Evolutionary conservation across 2,329 filamentous ascomycete genomes (phyloP).

Genomic region (Nemania sp.): DNA sequence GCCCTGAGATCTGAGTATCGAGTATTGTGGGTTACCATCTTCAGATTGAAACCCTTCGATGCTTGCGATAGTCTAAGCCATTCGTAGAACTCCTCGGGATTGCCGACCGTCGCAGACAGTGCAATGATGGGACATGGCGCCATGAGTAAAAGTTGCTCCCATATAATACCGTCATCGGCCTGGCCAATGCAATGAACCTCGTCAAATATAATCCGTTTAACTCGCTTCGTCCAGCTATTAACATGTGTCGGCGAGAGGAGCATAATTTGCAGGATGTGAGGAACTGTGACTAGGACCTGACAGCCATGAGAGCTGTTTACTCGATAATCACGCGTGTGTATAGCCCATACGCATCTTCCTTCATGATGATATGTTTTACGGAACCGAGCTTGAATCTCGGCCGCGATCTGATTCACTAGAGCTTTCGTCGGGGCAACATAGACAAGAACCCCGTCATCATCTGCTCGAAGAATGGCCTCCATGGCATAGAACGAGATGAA

Average conservation of each 20-base stretch:
- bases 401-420: constrained; percentile 80
- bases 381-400: constrained; percentile 75
- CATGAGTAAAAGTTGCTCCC: constrained; percentile 76
- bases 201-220: constrained; percentile 80
- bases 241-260: constrained; percentile 68
- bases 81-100: constrained; percentile 68
- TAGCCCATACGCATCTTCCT: constrained; percentile 74
- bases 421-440: constrained; percentile 84
- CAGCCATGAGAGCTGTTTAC: constrained; percentile 74
- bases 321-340: constrained; percentile 74
- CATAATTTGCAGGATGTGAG: constrained; percentile 80
- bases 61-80: constrained; percentile 70
- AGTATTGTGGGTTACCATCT: constrained; percentile 68
- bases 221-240: constrained; percentile 63
- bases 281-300: constrained; percentile 77
- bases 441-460: constrained; percentile 71
- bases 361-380: constrained; percentile 64
- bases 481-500: constrained; percentile 87
- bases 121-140: constrained; percentile 78
- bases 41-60: constrained; percentile 63
- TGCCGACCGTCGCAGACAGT: constrained; percentile 78
- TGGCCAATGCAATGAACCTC: constrained; percentile 82
- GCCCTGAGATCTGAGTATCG: constrained; percentile 80
- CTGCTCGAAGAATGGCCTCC: constrained; percentile 70
- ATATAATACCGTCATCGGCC: constrained; percentile 73